These are phyloP conservation scores for Stygiomarasmius scandens DNA, from an alignment of 1,284 basidiomycete species.

Conservation along the genomic window DNA sequence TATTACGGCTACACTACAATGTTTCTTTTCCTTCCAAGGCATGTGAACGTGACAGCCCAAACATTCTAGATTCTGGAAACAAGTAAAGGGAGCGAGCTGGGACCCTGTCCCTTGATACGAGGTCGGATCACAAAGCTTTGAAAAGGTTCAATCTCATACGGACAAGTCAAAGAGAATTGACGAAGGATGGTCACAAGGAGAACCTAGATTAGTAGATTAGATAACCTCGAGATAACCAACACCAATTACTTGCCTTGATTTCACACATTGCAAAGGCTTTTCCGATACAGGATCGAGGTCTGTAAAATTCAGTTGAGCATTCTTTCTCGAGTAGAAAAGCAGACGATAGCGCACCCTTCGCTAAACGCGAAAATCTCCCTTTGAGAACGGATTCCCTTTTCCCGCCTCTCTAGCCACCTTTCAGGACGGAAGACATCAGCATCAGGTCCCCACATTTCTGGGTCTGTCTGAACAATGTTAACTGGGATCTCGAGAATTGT, in stretches of 20 bases:
- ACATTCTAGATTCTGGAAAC: slow-evolving; percentile 23
- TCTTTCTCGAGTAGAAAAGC: slow-evolving; percentile 5
- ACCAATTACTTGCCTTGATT: slow-evolving; percentile 46
- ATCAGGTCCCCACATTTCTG: slow-evolving; percentile 58
- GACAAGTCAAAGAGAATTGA: slow-evolving; percentile 53
- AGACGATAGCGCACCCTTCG: slow-evolving; percentile 50
- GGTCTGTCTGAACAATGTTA: slow-evolving; percentile 58
- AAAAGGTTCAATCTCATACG: slow-evolving; percentile 55
- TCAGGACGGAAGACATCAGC: slow-evolving; percentile 56
- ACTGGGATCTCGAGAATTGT: slow-evolving; percentile 56
- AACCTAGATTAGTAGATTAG: slow-evolving; percentile 33
- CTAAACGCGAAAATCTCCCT: slow-evolving; percentile 58
- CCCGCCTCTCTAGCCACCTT: slow-evolving; percentile 53
- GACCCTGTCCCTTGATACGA: slow-evolving; percentile 49
- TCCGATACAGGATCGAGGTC: slow-evolving; percentile 59
- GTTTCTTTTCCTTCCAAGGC: background rate
- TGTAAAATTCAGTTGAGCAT: slow-evolving; percentile 28
- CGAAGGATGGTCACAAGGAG: slow-evolving; percentile 50
- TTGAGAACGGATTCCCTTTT: slow-evolving; percentile 30
- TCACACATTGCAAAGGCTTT: slow-evolving; percentile 56
- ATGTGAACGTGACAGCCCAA: background rate
- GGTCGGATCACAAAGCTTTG: slow-evolving; percentile 67
- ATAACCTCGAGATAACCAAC: background rate
- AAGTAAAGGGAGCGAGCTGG: slow-evolving; percentile 56
- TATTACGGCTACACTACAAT: too few species aligned